A percentile compares a stretch with the other conserved stretches of the same genome.
phyloP scores from a whole-genome alignment of 2,329 filamentous ascomycete genomes.

The Mycosphaerella sp. region DNA sequence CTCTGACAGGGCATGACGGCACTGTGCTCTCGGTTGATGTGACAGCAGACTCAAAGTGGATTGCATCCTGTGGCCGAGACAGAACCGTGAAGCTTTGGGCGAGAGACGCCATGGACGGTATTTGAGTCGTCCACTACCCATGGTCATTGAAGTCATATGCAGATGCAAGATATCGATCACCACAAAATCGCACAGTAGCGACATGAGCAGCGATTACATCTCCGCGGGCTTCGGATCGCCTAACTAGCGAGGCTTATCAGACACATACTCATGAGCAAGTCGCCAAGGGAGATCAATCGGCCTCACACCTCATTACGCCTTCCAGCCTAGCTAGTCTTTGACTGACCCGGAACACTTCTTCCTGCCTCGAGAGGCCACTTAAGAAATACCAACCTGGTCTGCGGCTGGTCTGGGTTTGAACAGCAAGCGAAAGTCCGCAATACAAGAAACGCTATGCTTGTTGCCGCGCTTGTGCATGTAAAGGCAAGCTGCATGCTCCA shows the following conservation, averaged over 20 bases:
- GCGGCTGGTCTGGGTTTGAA: constrained; percentile 9
- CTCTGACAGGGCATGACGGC: constrained; percentile 80
- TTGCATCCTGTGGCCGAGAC: constrained; percentile 90
- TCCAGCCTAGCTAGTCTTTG: constrained; percentile 36
- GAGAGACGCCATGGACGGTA: constrained; percentile 62
- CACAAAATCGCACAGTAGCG: not conserved
- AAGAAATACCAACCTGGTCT: constrained; percentile 42
- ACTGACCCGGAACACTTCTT: constrained; percentile 40
- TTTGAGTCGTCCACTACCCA: constrained; percentile 18
- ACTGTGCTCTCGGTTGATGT: constrained; percentile 90
- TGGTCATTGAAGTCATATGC: not conserved
- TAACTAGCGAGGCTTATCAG: constrained; percentile 11
- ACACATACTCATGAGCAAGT: constrained; percentile 24
- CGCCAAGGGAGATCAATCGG: constrained; percentile 27
- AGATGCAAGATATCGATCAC: too few species aligned
- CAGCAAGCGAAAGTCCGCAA: constrained; percentile 20
- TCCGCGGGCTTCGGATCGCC: not conserved
- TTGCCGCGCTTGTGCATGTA: not conserved
- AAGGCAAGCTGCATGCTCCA: constrained; percentile 12
- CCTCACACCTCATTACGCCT: constrained; percentile 36
- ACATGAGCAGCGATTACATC: not conserved
- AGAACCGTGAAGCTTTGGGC: constrained; percentile 96
- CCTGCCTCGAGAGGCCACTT: constrained; percentile 38
- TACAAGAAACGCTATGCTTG: not conserved
- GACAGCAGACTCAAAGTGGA: constrained; percentile 79